Evolutionary conservation across 768 basidiomycete genomes (phyloP).

Genomic region (Rhizopogon sp.): DNA sequence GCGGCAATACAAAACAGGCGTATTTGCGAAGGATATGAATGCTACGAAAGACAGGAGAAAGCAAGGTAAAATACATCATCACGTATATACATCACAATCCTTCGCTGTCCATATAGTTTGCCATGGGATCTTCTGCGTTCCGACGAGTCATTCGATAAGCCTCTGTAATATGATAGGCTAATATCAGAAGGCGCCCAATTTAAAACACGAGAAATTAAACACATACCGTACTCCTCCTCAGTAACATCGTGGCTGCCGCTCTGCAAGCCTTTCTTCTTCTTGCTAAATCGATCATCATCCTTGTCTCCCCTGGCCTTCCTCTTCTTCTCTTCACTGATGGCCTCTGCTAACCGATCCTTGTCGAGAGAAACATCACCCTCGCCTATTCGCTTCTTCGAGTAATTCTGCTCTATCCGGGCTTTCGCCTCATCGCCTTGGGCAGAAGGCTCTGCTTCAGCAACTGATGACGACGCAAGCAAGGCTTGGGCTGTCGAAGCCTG

Average conservation of each 20-base stretch:
- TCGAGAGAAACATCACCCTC: constrained; percentile 81
- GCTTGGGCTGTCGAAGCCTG: constrained; percentile 71
- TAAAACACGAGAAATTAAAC: not conserved
- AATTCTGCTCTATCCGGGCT: constrained; percentile 59
- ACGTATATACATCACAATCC: constrained; percentile 9
- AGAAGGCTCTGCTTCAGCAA: constrained; percentile 20
- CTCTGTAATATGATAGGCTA: constrained; percentile 45
- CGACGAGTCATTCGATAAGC: constrained; percentile 80
- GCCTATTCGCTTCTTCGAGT: constrained; percentile 73
- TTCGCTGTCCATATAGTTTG: constrained; percentile 75
- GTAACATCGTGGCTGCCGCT: constrained; percentile 73
- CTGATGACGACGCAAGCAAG: constrained; percentile 45
- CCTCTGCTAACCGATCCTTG: constrained; percentile 60
- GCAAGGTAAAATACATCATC: not conserved
- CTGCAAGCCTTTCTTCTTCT: constrained; percentile 52
- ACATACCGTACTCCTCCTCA: constrained; percentile 80
- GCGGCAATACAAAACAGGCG: not conserved
- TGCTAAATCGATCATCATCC: constrained; percentile 47
- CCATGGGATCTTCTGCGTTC: constrained; percentile 86
- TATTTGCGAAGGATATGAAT: not conserved
- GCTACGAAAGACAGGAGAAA: constrained; percentile 1
- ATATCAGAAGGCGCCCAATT: constrained; percentile 5
- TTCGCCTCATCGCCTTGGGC: constrained; percentile 28
- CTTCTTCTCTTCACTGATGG: constrained; percentile 78
- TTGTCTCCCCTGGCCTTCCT: constrained; percentile 58